Base-by-base conservation (phyloP, 805 yeast species). In the Isabelozyma rhagii region DNA sequence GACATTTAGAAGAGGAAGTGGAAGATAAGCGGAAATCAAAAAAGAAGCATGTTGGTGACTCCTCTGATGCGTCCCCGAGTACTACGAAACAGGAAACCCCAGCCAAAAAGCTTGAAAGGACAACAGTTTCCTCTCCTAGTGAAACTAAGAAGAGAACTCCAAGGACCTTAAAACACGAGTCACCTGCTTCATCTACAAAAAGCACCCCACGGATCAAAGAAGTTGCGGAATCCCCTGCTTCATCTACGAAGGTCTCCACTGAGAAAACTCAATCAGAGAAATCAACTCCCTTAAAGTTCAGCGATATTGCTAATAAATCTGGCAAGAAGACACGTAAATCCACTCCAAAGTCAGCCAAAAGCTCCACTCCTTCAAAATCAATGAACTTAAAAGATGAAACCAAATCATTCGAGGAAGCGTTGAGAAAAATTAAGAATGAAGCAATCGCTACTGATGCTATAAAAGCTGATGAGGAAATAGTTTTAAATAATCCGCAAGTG, bases 391-490 rank as follows among this genome's bases (percentile, higher is more conserved):
- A 45, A 29, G 17, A 47, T 45, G 39, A 44, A 41, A 27, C 36
- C 41, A 27, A 41, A 41, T 28, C 47, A 47, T 68, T 66, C 50
- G 69, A 68, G 50, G 47, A 53, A 15, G 53, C 51, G 27, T 55
- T 62, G 44, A 48, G 46, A 15, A 46, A 52, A n/a, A 61, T 61
- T 8, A 55, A 55, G 38, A 47, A 54, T 49, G 11, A 39, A 13
- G 14, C 25, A 38, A n/a, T 15, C 52, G 14, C 49, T 47, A 44
- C 25, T 47, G 21, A 17, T 10, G 38, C 27, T 9, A 41, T 42
- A n/a, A 15, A 45, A 15, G 43, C 15, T 9, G 15, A 31, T 31
- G n/a, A 31, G n/a, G 8, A 31, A 31, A 31, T 31, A 9, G n/a
- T 13, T 5, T 31, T 31, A 8, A 13, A 31, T 10, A 9, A 31